Conservation (phyloP, 2,329 filamentous ascomycete species). For the Lanzia echinophila region DNA sequence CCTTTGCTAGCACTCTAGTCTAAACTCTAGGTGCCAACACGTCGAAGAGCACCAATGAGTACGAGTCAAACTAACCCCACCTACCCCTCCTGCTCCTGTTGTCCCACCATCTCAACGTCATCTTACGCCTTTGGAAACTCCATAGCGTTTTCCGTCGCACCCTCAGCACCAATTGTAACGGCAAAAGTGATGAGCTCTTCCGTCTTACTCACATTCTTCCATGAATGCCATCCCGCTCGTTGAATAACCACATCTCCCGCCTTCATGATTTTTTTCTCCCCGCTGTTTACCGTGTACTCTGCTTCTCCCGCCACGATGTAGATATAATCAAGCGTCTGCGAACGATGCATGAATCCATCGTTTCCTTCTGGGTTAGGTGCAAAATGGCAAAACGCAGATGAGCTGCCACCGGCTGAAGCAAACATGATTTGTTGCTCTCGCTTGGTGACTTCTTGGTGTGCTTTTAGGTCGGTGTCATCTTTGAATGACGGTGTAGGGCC, state of each 20-base stretch:
- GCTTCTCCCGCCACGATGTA: conserved; percentile 35
- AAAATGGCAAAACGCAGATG: conserved; percentile 3
- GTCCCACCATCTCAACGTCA: too few relatives aligned
- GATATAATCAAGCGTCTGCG: conserved; percentile 35
- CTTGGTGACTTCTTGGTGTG: neutral
- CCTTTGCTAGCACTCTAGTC: too few relatives aligned
- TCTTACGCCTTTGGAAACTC: too few relatives aligned
- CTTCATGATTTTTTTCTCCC: conserved; percentile 33
- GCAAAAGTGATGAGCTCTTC: too few relatives aligned
- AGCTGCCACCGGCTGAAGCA: conserved; percentile 6
- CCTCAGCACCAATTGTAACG: too few relatives aligned
- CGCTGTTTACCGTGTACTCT: conserved; percentile 32
- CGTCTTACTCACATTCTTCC: too few relatives aligned
- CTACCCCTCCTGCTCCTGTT: too few relatives aligned
- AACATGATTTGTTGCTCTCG: neutral
- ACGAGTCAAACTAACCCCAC: too few relatives aligned
- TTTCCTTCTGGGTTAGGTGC: conserved; percentile 10
- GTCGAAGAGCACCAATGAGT: too few relatives aligned
- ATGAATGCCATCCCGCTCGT: neutral
- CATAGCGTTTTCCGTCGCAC: too few relatives aligned
- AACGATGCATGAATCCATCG: conserved; percentile 34
- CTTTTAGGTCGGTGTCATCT: neutral
- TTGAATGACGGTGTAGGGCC: conserved; percentile 6
- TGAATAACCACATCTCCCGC: conserved; percentile 20
- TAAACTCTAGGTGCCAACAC: too few relatives aligned